phyloP scores from a whole-genome alignment of 2,329 filamentous ascomycete species.

The Hypoxylon sp. region DNA sequence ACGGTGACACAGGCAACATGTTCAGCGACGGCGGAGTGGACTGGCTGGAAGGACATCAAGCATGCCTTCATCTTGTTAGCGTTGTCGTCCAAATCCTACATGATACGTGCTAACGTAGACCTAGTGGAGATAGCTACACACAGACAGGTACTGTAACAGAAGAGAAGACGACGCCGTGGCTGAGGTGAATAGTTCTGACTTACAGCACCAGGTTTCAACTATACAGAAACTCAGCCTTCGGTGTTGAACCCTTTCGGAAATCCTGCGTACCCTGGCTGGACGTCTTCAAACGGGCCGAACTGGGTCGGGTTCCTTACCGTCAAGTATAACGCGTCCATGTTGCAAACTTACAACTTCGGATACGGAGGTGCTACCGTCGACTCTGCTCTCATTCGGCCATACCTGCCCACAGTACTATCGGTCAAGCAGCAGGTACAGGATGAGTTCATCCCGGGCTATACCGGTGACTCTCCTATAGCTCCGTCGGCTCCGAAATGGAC shows the following conservation, averaged over 20 bases:
- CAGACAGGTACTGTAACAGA: slow-evolving; percentile 46
- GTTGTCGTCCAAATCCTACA: not conserved
- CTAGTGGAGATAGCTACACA: slow-evolving; percentile 54
- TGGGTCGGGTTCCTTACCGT: slow-evolving; percentile 65
- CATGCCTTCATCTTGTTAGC: slow-evolving; percentile 60
- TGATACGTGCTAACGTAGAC: slow-evolving; percentile 10
- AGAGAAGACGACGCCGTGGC: not conserved
- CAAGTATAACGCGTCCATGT: slow-evolving; percentile 60
- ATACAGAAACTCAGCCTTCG: slow-evolving; percentile 64
- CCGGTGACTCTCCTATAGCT: slow-evolving; percentile 52
- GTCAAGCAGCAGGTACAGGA: slow-evolving; percentile 64
- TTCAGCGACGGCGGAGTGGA: slow-evolving; percentile 47
- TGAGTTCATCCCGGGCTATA: slow-evolving; percentile 59
- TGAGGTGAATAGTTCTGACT: slow-evolving; percentile 1
- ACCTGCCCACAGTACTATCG: slow-evolving; percentile 60
- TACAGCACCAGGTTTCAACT: slow-evolving; percentile 63
- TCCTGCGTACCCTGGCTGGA: slow-evolving; percentile 66
- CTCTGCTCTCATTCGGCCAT: slow-evolving; percentile 64
- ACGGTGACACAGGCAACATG: slow-evolving; percentile 12
- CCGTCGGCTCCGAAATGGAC: slow-evolving; percentile 56
- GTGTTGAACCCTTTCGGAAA: slow-evolving; percentile 72
- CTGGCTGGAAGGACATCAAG: slow-evolving; percentile 56
- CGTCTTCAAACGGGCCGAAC: slow-evolving; percentile 64
- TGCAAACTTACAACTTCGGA: slow-evolving; percentile 67
- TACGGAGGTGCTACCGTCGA: slow-evolving; percentile 68